phyloP scores from a whole-genome alignment of 169 alveolate genomes.

The Plasmodium berghei region DNA sequence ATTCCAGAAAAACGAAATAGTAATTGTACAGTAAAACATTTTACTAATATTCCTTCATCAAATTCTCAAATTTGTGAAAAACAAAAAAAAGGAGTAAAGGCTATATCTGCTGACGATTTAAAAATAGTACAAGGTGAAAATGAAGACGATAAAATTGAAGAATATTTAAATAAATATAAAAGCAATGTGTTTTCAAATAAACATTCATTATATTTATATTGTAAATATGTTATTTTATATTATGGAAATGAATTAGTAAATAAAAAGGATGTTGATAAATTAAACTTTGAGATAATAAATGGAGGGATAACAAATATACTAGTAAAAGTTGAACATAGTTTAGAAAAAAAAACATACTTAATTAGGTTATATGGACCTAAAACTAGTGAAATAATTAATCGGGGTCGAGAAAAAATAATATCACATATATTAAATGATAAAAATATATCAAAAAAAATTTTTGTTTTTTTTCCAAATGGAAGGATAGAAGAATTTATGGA shows the following conservation, averaged over 20 bases:
- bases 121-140: conserved; percentile 30
- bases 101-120: conserved; percentile 17
- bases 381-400: conserved; percentile 80
- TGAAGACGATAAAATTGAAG: conserved; percentile 10
- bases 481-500: conserved; percentile 87
- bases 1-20: background rate
- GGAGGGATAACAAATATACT: conserved; percentile 85
- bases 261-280: conserved; percentile 13
- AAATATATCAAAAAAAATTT: conserved; percentile 80
- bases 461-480: conserved; percentile 79
- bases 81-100: conserved; percentile 21
- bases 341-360: conserved; percentile 55
- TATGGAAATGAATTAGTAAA: conserved; percentile 58
- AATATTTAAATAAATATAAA: conserved; percentile 11
- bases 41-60: background rate
- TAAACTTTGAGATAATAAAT: conserved; percentile 48
- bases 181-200: conserved; percentile 60
- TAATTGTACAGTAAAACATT: background rate
- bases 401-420: conserved; percentile 82
- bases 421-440: conserved; percentile 72
- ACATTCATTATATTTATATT: conserved; percentile 28
- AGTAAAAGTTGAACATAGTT: conserved; percentile 78
- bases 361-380: conserved; percentile 84
- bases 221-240: conserved; percentile 53
- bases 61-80: conserved; percentile 52